Percentiles rank a stretch among this genome's conserved stretches.
Evolutionary conservation across 345 rosid species (phyloP).

Genomic region (Aegle marmelos): DNA sequence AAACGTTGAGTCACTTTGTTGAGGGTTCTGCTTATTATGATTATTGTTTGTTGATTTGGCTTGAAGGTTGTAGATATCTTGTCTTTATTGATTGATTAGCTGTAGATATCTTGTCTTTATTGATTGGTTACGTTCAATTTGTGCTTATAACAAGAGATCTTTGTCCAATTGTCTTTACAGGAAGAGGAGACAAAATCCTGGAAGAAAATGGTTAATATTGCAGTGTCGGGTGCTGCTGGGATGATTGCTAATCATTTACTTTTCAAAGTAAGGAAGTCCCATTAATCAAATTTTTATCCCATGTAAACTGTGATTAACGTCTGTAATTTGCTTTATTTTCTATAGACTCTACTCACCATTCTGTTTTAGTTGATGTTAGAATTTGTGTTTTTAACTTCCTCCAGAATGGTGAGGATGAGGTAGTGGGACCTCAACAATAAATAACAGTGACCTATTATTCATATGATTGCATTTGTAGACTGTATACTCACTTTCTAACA

Average conservation of each 20-base stretch:
- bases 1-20: background rate
- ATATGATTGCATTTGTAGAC: background rate
- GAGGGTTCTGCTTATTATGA: background rate
- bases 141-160: background rate
- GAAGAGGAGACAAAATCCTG: constrained; percentile 92
- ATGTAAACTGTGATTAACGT: background rate
- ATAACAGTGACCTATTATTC: background rate
- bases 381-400: constrained; percentile 7
- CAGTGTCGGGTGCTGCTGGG: constrained; percentile 98
- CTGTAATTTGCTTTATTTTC: background rate
- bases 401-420: background rate
- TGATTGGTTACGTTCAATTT: background rate
- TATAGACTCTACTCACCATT: background rate
- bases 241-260: constrained; percentile 95
- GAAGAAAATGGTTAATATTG: constrained; percentile 75
- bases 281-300: background rate
- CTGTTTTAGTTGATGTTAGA: background rate
- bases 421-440: background rate
- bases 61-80: background rate
- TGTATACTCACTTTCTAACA: background rate
- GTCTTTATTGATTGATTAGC: background rate
- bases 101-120: background rate
- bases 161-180: constrained; percentile 30
- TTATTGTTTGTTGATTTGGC: background rate
- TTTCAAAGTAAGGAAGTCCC: constrained; percentile 66